Base-by-base conservation (phyloP, 306 rosid species). In the Castanea crenata region DNA sequence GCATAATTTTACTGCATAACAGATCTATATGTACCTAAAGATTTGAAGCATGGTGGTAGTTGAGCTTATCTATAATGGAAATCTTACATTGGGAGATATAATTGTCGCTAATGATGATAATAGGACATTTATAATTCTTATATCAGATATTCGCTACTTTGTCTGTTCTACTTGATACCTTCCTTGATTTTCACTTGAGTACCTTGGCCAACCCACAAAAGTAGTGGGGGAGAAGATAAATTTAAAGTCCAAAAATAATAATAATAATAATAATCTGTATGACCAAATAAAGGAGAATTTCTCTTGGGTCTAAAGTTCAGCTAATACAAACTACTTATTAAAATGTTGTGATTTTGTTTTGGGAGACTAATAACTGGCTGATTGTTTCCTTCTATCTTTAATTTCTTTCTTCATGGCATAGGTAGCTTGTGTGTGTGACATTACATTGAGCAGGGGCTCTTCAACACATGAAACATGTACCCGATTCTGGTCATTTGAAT, bases 71-170 rank as follows among this genome's bases (percentile, higher is more conserved):
- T 21, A 67, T 25, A 41, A 29, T 21, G 69, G 62, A 63, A 35
- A 62, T 44, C 55, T 71, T 2, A 34, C 52, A 18, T 72, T 54
- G 75, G 80, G 4, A 35, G 71, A 46, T 71, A 81, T 81, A 59
- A 81, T 76, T 70, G 55, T 69, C 73, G 34, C 70, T 69, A 51
- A 78, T 78, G 69, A 83, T 69, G 32, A 55, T 38, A 34, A 4
- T 57, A 59, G 58, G 68, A 75, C 69, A 68, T 2, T 27, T 67
- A 8, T 61, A 46, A 27, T 54, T 21, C 80, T 32, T 20, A 76
- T 38, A 61, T 49, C 16, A 52, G 15, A 76, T 76, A 63, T 55
- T 12, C 15, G 46, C 6, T 64, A 29, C 70, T 64, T 64, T 6
- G 70, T 64, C 41, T 3, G 31, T 13, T 64, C 44, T 31, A 31